phyloP scores from a whole-genome alignment of 2,329 filamentous ascomycete species.

The Fusarium succisae region DNA sequence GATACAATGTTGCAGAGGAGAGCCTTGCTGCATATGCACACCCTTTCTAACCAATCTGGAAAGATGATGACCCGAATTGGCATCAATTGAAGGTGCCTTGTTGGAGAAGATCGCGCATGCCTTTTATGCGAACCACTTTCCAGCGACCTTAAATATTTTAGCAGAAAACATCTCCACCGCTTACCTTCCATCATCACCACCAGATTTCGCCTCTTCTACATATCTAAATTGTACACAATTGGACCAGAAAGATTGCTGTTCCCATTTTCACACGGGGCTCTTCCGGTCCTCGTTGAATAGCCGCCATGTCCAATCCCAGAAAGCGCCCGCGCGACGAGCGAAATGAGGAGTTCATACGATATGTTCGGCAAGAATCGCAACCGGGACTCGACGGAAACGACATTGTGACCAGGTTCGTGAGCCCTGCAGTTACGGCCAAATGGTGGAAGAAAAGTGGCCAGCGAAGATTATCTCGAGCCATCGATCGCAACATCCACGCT shows the following conservation, averaged over 20 bases:
- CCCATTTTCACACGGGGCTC: not conserved
- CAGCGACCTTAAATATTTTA: not conserved
- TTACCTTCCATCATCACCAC: not conserved
- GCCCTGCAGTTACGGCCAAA: not conserved
- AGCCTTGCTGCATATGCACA: constrained; percentile 1
- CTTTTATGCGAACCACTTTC: not conserved
- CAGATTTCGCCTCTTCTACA: not conserved
- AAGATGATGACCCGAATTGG: not conserved
- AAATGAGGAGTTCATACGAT: constrained; percentile 1
- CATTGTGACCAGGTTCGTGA: not conserved
- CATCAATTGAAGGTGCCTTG: not conserved
- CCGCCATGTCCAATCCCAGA: not conserved
- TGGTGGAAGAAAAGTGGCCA: constrained; percentile 4
- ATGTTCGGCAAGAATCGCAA: not conserved
- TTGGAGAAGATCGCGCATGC: not conserved
- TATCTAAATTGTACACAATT: not conserved
- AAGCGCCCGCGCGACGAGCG: not conserved
- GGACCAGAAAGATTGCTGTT: not conserved
- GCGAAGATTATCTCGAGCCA: not conserved
- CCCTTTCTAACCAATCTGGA: not conserved
- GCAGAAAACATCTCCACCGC: not conserved
- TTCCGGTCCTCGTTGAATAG: not conserved
- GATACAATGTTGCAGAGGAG: not conserved
- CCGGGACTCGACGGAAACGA: not conserved
- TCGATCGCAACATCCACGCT: not conserved